Conservation (phyloP, 2,329 filamentous ascomycete species). For the Apiospora sp. region DNA sequence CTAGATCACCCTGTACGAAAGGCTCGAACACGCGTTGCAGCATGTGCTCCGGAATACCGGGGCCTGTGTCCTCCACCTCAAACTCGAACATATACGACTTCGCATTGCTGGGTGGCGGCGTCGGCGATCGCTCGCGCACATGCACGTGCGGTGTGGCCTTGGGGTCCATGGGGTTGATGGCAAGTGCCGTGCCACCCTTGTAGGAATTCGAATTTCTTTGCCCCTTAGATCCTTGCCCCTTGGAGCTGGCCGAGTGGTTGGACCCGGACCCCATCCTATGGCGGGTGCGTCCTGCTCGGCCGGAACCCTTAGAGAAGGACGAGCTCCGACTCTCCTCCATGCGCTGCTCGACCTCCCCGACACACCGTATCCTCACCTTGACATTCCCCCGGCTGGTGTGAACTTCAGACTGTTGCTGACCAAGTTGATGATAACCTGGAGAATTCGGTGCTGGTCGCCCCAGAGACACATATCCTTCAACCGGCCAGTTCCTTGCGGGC, state of each 20-base stretch:
- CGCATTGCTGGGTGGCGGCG: slow-evolving; percentile 67
- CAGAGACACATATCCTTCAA: slow-evolving; percentile 87
- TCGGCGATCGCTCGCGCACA: slow-evolving; percentile 63
- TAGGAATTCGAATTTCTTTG: slow-evolving; percentile 39
- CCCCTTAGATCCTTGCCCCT: slow-evolving; percentile 39
- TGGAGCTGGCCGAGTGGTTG: slow-evolving; percentile 58
- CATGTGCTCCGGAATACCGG: slow-evolving; percentile 80
- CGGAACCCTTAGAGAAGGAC: slow-evolving; percentile 58
- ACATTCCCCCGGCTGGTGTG: slow-evolving; percentile 81
- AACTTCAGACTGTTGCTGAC: slow-evolving; percentile 94
- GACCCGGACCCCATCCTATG: slow-evolving; percentile 58
- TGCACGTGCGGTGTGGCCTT: slow-evolving; percentile 57
- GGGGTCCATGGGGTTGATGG: slow-evolving; percentile 69
- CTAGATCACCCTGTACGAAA: slow-evolving; percentile 91
- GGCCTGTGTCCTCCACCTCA: slow-evolving; percentile 87
- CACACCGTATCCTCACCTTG: slow-evolving; percentile 76
- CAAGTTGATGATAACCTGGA: slow-evolving; percentile 93
- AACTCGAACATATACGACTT: slow-evolving; percentile 83
- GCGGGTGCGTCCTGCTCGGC: slow-evolving; percentile 50
- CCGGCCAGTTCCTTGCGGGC: slow-evolving; percentile 70
- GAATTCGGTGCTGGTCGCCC: slow-evolving; percentile 90
- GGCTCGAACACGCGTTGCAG: slow-evolving; percentile 90
- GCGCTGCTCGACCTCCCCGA: slow-evolving; percentile 63
- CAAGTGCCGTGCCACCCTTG: slow-evolving; percentile 60
- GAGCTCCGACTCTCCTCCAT: slow-evolving; percentile 59